These are phyloP conservation scores for Citrus trifoliata DNA, from an alignment of 345 rosid genomes.

Conservation along the genomic window DNA sequence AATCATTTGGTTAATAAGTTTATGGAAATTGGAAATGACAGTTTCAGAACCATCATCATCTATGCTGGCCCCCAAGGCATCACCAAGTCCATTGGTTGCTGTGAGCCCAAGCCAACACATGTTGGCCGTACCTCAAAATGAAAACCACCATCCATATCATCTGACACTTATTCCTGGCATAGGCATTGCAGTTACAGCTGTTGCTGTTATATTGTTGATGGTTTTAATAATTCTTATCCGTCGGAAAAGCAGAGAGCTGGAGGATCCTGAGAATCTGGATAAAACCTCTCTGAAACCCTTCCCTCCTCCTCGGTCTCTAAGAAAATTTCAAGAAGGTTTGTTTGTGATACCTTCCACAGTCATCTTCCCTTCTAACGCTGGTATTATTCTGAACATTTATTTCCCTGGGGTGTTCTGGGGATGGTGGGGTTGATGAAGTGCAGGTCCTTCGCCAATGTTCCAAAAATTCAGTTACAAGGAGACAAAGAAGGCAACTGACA, in stretches of 20 bases:
- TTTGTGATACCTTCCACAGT: constrained; percentile 6
- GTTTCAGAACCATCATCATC: constrained; percentile 49
- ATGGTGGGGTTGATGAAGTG: constrained; percentile 18
- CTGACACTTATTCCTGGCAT: constrained; percentile 57
- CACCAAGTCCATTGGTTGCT: constrained; percentile 58
- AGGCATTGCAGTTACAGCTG: constrained; percentile 67
- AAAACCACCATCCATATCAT: constrained; percentile 53
- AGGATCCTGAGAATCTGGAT: constrained; percentile 41
- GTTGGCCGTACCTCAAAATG: constrained; percentile 35
- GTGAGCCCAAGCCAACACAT: constrained; percentile 63
- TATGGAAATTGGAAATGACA: constrained; percentile 21
- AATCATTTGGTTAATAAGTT: constrained; percentile 1
- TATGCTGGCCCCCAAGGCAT: constrained; percentile 40
- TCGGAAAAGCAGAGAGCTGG: constrained; percentile 60
- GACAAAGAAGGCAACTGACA: constrained; percentile 74
- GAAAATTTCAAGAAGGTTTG: constrained; percentile 71
- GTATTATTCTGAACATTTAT: neutral
- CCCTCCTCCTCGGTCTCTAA: constrained; percentile 44
- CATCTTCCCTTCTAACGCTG: constrained; percentile 4
- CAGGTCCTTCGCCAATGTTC: constrained; percentile 64
- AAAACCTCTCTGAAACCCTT: constrained; percentile 46
- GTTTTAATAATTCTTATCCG: constrained; percentile 70
- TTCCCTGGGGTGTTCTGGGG: neutral
- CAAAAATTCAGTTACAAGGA: constrained; percentile 78
- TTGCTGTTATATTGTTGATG: constrained; percentile 53